Evolutionary conservation across 257 asterid genomes (phyloP), one percentile per base, ranked within the genome.

Genomic region (Cordia subcordata): DNA sequence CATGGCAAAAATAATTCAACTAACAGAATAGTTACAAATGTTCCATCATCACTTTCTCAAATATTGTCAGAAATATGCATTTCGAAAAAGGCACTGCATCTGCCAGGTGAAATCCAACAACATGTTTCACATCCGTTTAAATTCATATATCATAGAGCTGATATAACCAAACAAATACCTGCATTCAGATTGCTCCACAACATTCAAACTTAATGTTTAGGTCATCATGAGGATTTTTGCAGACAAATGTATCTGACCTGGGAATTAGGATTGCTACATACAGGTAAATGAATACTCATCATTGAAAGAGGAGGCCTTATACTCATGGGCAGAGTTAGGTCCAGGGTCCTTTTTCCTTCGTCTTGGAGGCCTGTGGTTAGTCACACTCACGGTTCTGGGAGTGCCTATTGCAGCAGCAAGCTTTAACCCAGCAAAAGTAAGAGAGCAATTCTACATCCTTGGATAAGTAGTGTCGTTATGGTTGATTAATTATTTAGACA

Each of bases 261-360:
- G 54, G 11, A n/a, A 46, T 32, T 40, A 11, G 20, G 46, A 22
- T 20, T 46, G 20, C 35, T 22, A 15, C 61, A 79, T 22, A 15
- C 61, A 79, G 95, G 96, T 90, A 59, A 90, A 90, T 23, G 98
- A 90, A 57, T 90, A 90, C 75, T 83, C 96, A 52, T 87, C 91
- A 21, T 63, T 85, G 77, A 90, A 78, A 57, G 87, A 81, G 38
- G 67, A 69, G 38, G 49, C 73, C 42, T 53, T 80, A 38, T 80
- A 80, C 72, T 80, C 86, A 5, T 80, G 96, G 96, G 90, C 93
- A 1, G 90, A 81, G 66, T 67, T 83, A 68, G 76, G 82, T 17
- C 87, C 96, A 40, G 85, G 74, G 8, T 77, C 88, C 1, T 90
- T 90, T 67, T 82, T 91, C 63, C 23, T 78, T 33, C 96, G 96